Base-by-base conservation (phyloP, 2,329 filamentous ascomycete species). In the Penicillium palitans region DNA sequence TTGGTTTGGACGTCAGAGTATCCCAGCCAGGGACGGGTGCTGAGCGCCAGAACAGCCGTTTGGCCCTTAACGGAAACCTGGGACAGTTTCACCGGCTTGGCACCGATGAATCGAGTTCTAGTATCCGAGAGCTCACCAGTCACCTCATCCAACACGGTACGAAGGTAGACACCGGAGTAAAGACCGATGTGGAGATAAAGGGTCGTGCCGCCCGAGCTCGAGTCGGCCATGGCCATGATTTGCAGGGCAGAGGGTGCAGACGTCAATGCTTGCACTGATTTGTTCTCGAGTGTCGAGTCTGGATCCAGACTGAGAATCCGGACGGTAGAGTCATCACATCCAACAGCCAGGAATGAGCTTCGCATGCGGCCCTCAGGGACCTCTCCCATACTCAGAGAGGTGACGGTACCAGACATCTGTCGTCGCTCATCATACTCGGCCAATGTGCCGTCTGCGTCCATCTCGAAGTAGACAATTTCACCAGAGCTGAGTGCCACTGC, bases 391-490 rank as follows among this genome's bases (percentile, higher is more conserved):
- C 93, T 96, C n/a, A 99, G 81, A 65, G 90, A 96, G 19, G 93
- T 98, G 49, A 99, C 93, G 0, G 93, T 97, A 46, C 92, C 93
- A 53, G 90, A 92, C 90, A 99, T 95, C 69, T 96, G 90, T 68
- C 92, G 91, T 74, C 93, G 92, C 70, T 98, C 93, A 64, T 98
- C 90, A 65, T 97, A 96, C 77, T 98, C 93, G 35, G 91, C 91
- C 33, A 98, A 81, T 4, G 90, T 90, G 31, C 93, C 93, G 74
- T 98, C 93, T 0, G 86, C 84, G 69, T 97, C 95, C 87, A 97
- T 93, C 73, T 99, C 96, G 67, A 99, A 99, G 72, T 98, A 99
- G 42, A 96, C 90, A 62, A 99, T 93, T 74, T 99, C 95, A 39
- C 93, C 93, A 9, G 93, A 97, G 72, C 93, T 98, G 27, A 99